These are phyloP conservation scores for Diaporthe destruens DNA, from an alignment of 2,329 filamentous ascomycete genomes.

Conservation along the genomic window DNA sequence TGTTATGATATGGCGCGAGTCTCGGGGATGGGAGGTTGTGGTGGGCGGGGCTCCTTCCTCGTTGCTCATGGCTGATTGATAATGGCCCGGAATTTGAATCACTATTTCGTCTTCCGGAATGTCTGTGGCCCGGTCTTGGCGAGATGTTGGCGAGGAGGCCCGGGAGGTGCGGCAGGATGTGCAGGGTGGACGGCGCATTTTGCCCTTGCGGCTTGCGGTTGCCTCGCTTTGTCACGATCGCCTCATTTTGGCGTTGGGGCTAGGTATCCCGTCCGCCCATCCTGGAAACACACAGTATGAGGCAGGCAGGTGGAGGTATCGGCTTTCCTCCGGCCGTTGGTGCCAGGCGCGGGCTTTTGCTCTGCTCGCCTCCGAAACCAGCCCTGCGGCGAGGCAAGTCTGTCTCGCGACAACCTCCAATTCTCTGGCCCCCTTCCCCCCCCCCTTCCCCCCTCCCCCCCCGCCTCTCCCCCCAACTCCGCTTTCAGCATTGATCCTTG, in stretches of 20 bases:
- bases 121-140: slow-evolving; percentile 23
- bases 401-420: neutral
- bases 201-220: slow-evolving; percentile 1
- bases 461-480: neutral
- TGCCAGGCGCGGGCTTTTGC: neutral
- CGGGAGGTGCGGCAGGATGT: neutral
- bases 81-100: slow-evolving; percentile 3
- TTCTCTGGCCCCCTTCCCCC: neutral
- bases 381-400: slow-evolving; percentile 6
- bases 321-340: no score
- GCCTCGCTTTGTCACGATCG: neutral
- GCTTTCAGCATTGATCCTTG: slow-evolving; percentile 7
- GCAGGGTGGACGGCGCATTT: neutral
- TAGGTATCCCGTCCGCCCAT: neutral
- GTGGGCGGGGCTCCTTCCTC: neutral
- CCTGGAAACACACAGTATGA: neutral
- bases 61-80: neutral
- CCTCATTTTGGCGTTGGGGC: slow-evolving; percentile 1
- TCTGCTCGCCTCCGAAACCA: slow-evolving; percentile 3
- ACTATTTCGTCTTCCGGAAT: slow-evolving; percentile 4
- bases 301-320: neutral
- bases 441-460: no score
- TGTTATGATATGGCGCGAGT: neutral
- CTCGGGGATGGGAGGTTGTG: neutral
- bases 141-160: neutral